phyloP scores from a whole-genome alignment of 768 basidiomycete species.

The Suillus paluster region DNA sequence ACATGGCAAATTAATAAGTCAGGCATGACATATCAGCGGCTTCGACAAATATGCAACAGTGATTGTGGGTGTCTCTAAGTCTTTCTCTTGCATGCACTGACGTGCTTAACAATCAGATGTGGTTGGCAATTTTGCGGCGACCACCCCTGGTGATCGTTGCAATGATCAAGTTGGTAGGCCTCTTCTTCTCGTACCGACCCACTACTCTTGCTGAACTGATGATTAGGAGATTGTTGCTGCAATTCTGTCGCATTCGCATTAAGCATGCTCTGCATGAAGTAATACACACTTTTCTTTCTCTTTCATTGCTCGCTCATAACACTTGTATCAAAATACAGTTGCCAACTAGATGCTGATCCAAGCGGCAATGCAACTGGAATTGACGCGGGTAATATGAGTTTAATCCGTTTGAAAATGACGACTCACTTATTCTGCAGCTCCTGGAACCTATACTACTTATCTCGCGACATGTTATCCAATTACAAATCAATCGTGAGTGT shows the following conservation, averaged over 20 bases:
- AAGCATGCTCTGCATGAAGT: slow-evolving; percentile 33
- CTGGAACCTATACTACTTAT: slow-evolving; percentile 23
- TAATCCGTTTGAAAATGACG: neutral
- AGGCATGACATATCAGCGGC: slow-evolving; percentile 28
- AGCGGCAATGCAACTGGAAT: slow-evolving; percentile 9
- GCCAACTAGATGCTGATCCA: slow-evolving; percentile 20
- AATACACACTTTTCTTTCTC: neutral
- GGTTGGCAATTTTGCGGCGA: neutral
- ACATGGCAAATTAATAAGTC: neutral
- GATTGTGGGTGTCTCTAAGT: slow-evolving; percentile 15
- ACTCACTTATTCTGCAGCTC: slow-evolving; percentile 13
- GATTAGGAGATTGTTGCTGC: slow-evolving; percentile 23
- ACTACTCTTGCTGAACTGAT: neutral
- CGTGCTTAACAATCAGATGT: neutral
- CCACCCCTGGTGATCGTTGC: slow-evolving; percentile 7
- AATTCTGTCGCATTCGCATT: slow-evolving; percentile 25
- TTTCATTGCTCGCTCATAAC: neutral
- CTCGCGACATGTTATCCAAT: slow-evolving; percentile 9
- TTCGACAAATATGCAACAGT: slow-evolving; percentile 25
- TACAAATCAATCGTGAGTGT: slow-evolving; percentile 13
- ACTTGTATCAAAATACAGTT: slow-evolving; percentile 9
- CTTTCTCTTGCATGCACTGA: neutral
- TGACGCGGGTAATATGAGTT: neutral
- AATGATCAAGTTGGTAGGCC: slow-evolving; percentile 6
- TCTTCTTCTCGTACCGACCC: neutral